These are phyloP conservation scores for Tuber microsphaerosporum DNA, from an alignment of 495 filamentous ascomycete species.

Conservation along the genomic window DNA sequence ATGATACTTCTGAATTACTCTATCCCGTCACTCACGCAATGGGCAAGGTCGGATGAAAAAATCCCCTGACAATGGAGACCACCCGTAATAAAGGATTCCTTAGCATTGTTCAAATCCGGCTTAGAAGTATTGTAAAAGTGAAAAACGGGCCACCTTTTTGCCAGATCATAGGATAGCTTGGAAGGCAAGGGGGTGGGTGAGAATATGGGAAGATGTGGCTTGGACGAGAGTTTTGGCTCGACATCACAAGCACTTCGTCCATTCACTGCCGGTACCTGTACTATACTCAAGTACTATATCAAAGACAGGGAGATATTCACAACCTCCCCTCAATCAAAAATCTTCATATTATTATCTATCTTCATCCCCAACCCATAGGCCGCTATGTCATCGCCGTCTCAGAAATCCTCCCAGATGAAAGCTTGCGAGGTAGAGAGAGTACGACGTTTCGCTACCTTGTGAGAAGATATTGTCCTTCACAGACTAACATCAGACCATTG, in stretches of 20 bases:
- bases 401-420: background rate
- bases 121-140: background rate
- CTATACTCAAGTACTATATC: background rate
- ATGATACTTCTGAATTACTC: background rate
- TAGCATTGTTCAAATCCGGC: background rate
- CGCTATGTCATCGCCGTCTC: background rate
- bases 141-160: background rate
- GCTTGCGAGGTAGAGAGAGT: background rate
- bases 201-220: background rate
- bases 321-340: background rate
- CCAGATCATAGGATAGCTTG: background rate
- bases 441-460: background rate
- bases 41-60: background rate
- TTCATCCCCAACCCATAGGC: background rate
- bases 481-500: background rate
- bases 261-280: background rate
- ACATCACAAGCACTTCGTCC: background rate
- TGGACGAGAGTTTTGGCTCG: background rate
- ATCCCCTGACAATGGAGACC: background rate
- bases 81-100: background rate
- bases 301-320: background rate
- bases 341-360: background rate
- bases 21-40: background rate
- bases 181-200: background rate
- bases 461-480: background rate